A percentile compares a stretch with the other conserved stretches of the same genome.
Evolutionary conservation across 495 filamentous ascomycete genomes (phyloP).

Genomic region (Annulohypoxylon bovei): DNA sequence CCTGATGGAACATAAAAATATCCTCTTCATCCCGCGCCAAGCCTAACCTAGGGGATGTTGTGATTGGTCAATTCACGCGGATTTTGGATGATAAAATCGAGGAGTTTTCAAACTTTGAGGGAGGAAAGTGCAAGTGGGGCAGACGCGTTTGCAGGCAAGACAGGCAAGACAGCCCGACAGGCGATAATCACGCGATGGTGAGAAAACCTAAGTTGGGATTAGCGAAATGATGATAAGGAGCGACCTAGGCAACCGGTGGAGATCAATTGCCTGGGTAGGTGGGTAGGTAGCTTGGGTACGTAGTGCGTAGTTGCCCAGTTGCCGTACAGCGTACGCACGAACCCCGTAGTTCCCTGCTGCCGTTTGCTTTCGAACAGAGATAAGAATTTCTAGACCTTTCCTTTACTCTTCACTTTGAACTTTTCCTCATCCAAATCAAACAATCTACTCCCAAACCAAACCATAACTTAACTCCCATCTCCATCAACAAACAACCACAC

Average conservation of each 20-base stretch:
- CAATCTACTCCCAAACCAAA: neutral
- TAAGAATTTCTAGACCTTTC: slow-evolving; percentile 21
- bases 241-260: slow-evolving; percentile 8
- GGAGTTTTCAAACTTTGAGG: neutral
- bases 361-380: slow-evolving; percentile 26
- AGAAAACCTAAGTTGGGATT: slow-evolving; percentile 28
- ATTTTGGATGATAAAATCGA: neutral
- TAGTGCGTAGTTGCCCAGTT: neutral
- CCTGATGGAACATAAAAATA: neutral
- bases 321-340: slow-evolving; percentile 14
- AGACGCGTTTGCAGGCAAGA: slow-evolving; percentile 23
- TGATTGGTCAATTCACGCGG: neutral
- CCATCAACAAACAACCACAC: neutral
- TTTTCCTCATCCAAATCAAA: neutral
- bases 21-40: slow-evolving; percentile 5
- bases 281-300: neutral
- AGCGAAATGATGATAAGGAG: slow-evolving; percentile 36
- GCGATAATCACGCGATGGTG: slow-evolving; percentile 36
- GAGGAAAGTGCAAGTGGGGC: slow-evolving; percentile 16
- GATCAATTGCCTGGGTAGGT: neutral
- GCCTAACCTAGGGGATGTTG: neutral
- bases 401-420: neutral
- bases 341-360: slow-evolving; percentile 14
- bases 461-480: neutral
- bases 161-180: slow-evolving; percentile 18